phyloP scores from a whole-genome alignment of 371 early-diverging fungal species.

The Mortierella sp. region DNA sequence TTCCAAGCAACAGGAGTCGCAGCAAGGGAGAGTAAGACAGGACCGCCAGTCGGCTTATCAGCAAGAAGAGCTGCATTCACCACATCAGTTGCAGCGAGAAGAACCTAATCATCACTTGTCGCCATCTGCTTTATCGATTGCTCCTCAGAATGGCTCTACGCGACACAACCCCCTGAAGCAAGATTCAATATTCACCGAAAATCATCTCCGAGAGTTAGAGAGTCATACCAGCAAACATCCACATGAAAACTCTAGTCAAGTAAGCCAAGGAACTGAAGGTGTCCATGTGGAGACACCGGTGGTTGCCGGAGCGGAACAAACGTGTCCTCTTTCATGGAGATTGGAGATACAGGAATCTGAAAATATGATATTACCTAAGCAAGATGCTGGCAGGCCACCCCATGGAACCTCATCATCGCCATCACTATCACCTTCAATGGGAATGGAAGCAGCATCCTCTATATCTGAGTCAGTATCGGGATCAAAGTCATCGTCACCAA shows the following conservation, averaged over 20 bases:
- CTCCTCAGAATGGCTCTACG: not conserved
- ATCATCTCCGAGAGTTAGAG: not conserved
- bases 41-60: not conserved
- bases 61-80: not conserved
- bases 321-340: not conserved
- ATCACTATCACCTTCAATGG: not conserved
- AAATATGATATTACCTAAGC: not conserved
- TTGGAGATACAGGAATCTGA: not conserved
- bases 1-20: not conserved
- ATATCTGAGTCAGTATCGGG: not conserved
- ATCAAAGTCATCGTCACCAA: not conserved
- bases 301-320: slow-evolving; percentile 1
- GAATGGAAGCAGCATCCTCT: not conserved
- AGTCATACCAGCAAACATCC: not conserved
- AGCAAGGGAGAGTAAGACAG: not conserved
- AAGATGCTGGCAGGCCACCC: not conserved
- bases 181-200: not conserved
- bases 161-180: not conserved
- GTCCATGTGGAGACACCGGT: not conserved
- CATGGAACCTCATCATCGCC: not conserved
- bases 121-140: not conserved
- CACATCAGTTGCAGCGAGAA: not conserved
- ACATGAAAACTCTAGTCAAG: not conserved
- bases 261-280: not conserved
- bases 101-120: not conserved